phyloP scores from a whole-genome alignment of 805 yeast species.

The Middelhovenomyces tepae region DNA sequence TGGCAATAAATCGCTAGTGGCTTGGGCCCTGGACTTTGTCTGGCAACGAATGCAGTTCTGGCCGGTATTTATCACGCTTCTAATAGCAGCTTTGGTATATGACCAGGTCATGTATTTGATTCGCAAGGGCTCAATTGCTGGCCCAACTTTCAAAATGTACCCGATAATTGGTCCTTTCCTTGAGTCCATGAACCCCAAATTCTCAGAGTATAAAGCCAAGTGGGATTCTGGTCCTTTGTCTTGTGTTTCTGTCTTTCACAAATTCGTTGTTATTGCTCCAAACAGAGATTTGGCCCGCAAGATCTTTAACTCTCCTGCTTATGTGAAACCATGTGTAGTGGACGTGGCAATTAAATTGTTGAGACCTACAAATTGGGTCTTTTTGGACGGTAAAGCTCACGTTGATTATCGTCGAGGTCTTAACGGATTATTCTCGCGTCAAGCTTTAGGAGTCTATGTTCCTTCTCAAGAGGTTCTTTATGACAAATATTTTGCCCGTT shows the following conservation, averaged over 20 bases:
- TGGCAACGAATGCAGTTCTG: too few species aligned
- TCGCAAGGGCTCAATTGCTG: slow-evolving; percentile 82
- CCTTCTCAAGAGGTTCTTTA: slow-evolving; percentile 79
- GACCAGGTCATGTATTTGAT: slow-evolving; percentile 58
- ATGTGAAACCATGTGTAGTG: slow-evolving; percentile 95
- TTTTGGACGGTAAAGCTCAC: slow-evolving; percentile 92
- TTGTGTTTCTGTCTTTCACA: slow-evolving; percentile 96
- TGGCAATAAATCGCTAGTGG: too few species aligned
- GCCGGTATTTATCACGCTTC: slow-evolving; percentile 14
- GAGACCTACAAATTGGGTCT: slow-evolving; percentile 97
- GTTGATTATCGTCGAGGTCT: slow-evolving; percentile 85
- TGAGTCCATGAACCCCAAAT: slow-evolving; percentile 91
- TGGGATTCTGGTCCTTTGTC: slow-evolving; percentile 94
- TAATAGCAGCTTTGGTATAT: slow-evolving; percentile 21
- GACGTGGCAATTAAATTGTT: slow-evolving; percentile 92
- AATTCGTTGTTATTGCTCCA: slow-evolving; percentile 91
- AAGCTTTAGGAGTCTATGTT: slow-evolving; percentile 74
- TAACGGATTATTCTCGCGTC: slow-evolving; percentile 79
- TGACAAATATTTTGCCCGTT: slow-evolving; percentile 69
- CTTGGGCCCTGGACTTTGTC: too few species aligned
- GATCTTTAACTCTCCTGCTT: slow-evolving; percentile 72
- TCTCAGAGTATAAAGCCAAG: slow-evolving; percentile 83
- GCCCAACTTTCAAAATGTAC: slow-evolving; percentile 82
- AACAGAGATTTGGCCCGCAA: slow-evolving; percentile 83
- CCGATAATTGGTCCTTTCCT: slow-evolving; percentile 95